A percentile compares a stretch with the other conserved stretches of the same genome.
These are phyloP conservation scores for Mariannaea elegans DNA, from an alignment of 2,329 filamentous ascomycete species.

Conservation along the genomic window DNA sequence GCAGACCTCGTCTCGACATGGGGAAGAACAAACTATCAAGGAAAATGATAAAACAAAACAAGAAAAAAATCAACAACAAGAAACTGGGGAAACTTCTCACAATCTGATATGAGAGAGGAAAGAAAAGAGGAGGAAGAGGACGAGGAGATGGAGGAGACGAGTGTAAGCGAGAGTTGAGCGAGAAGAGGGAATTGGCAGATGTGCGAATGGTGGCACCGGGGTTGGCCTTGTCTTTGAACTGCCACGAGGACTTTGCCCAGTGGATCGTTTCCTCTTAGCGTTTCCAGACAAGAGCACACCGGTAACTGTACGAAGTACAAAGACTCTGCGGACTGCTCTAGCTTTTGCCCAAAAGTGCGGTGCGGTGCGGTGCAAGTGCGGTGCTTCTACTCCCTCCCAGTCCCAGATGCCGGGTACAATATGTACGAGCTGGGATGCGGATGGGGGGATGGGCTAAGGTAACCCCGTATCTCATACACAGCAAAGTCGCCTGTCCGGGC, in stretches of 20 bases:
- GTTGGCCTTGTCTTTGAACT: constrained; percentile 4
- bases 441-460: neutral
- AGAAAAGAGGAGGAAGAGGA: constrained; percentile 17
- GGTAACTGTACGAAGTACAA: neutral
- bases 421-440: constrained; percentile 4
- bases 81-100: constrained; percentile 10
- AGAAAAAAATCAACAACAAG: constrained; percentile 10
- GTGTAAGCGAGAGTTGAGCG: neutral
- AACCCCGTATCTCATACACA: neutral
- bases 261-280: constrained; percentile 13
- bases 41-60: neutral
- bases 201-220: constrained; percentile 18
- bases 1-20: neutral
- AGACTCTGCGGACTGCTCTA: neutral
- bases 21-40: neutral
- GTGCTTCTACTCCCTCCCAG: constrained; percentile 7
- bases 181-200: constrained; percentile 9
- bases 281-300: constrained; percentile 3
- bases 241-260: constrained; percentile 18
- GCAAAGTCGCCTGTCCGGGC: neutral
- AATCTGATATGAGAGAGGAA: neutral
- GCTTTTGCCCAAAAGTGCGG: constrained; percentile 6
- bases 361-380: neutral
- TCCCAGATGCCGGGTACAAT: constrained; percentile 5
- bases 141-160: constrained; percentile 17